Conservation (phyloP, 78 protist species). For the Capsaspora owczarzaki region DNA sequence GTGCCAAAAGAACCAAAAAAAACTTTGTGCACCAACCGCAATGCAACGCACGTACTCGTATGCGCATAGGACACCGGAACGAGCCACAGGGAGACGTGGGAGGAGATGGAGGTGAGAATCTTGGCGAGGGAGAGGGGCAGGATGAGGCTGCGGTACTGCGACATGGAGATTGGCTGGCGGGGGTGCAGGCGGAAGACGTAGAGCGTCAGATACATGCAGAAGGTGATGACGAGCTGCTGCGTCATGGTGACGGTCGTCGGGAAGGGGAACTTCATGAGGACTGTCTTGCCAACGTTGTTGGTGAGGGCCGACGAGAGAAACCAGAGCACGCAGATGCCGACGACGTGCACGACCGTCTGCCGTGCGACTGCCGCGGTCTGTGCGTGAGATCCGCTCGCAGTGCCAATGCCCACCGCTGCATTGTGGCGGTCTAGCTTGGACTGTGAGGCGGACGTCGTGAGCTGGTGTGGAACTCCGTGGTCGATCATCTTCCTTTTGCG, state of each 20-base stretch:
- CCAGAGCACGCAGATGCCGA: neutral
- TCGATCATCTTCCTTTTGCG: no score
- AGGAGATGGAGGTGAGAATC: neutral
- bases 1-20: neutral
- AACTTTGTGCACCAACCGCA: neutral
- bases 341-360: slow-evolving; percentile 1
- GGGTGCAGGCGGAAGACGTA: neutral
- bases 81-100: neutral
- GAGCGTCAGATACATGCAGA: neutral
- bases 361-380: no score
- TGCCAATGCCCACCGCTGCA: no score
- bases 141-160: neutral
- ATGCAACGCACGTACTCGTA: neutral
- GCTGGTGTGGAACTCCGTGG: no score
- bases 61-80: slow-evolving; percentile 22
- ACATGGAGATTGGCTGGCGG: neutral
- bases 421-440: no score
- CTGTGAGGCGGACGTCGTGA: no score
- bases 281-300: slow-evolving; percentile 4
- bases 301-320: neutral
- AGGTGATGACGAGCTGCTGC: slow-evolving; percentile 9
- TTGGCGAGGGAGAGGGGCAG: neutral
- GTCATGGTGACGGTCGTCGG: slow-evolving; percentile 11
- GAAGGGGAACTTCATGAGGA: neutral
- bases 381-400: no score